Evolutionary conservation across 768 basidiomycete genomes (phyloP).

Genomic region (Guyanaporus albipodus): DNA sequence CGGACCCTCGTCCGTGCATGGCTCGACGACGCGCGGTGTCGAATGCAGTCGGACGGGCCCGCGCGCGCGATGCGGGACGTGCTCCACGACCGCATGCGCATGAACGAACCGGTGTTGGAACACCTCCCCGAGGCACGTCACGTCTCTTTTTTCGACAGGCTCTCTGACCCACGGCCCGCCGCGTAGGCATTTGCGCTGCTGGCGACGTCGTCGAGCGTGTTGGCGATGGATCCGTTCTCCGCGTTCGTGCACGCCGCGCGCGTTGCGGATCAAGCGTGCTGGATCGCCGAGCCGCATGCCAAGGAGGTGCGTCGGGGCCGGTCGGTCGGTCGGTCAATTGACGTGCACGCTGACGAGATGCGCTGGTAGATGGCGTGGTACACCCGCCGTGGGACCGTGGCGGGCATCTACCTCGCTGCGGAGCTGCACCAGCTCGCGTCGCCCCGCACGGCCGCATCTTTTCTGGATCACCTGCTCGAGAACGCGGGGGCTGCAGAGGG

Average conservation of each 20-base stretch:
- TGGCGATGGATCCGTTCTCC: constrained; percentile 50
- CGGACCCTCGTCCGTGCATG: constrained; percentile 66
- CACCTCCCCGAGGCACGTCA: constrained; percentile 63
- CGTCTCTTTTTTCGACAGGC: too few species aligned
- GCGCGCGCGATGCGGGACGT: constrained; percentile 42
- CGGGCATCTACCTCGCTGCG: constrained; percentile 67
- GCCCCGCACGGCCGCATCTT: constrained; percentile 58
- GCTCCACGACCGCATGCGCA: constrained; percentile 52
- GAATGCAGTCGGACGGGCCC: constrained; percentile 39
- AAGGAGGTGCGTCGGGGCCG: constrained; percentile 48
- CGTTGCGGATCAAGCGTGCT: constrained; percentile 72
- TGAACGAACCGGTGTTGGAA: constrained; percentile 63
- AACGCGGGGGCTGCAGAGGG: constrained; percentile 42
- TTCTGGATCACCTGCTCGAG: constrained; percentile 63
- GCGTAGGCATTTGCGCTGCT: constrained; percentile 52
- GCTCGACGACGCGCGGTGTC: constrained; percentile 58
- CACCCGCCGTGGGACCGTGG: constrained; percentile 57
- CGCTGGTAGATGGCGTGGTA: constrained; percentile 67
- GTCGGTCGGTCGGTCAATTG: not conserved
- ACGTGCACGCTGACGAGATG: not conserved
- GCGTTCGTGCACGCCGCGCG: constrained; percentile 55
- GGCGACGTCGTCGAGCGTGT: constrained; percentile 25
- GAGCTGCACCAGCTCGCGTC: constrained; percentile 84
- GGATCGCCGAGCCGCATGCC: constrained; percentile 48
- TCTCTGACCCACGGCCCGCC: too few species aligned